phyloP scores from a whole-genome alignment of 345 rosid species.

The Combretum micranthum region DNA sequence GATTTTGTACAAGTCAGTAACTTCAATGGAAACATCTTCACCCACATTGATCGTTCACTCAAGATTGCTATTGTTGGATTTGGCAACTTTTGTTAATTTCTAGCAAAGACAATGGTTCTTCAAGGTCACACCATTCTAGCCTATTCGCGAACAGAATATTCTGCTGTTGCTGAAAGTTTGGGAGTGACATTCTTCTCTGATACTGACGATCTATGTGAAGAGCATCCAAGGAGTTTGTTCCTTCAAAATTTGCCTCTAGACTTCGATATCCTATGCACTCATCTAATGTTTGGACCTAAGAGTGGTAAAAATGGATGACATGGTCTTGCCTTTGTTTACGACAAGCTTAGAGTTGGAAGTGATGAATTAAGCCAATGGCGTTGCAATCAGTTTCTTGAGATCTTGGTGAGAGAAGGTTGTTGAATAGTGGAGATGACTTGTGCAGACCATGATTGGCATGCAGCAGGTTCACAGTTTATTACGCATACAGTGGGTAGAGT shows the following conservation, averaged over 20 bases:
- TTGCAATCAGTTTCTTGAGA: conserved; percentile 50
- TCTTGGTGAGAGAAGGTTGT: conserved; percentile 70
- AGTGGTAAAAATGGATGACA: conserved; percentile 79
- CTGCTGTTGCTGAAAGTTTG: conserved; percentile 38
- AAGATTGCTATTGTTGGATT: conserved; percentile 75
- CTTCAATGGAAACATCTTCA: conserved; percentile 17
- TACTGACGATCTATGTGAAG: conserved; percentile 68
- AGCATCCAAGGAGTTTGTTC: conserved; percentile 64
- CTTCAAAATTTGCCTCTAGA: conserved; percentile 43
- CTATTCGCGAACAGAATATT: conserved; percentile 63
- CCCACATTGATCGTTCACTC: conserved; percentile 33
- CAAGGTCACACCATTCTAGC: conserved; percentile 72
- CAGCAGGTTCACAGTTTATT: conserved; percentile 81
- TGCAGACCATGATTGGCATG: conserved; percentile 75
- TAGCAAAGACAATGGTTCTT: conserved; percentile 43
- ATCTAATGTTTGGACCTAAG: conserved; percentile 87
- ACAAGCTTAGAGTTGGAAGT: conserved; percentile 58
- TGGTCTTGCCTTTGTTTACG: conserved; percentile 59
- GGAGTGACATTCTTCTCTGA: conserved; percentile 54
- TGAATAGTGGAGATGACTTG: conserved; percentile 84
- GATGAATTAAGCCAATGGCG: conserved; percentile 39
- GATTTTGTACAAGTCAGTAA: conserved; percentile 21
- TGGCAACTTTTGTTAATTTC: conserved; percentile 77
- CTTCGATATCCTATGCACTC: conserved; percentile 72
- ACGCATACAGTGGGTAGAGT: conserved; percentile 75